Evolutionary conservation across 1,139 yeast genomes (phyloP).

Genomic region (Geotrichum restrictum): DNA sequence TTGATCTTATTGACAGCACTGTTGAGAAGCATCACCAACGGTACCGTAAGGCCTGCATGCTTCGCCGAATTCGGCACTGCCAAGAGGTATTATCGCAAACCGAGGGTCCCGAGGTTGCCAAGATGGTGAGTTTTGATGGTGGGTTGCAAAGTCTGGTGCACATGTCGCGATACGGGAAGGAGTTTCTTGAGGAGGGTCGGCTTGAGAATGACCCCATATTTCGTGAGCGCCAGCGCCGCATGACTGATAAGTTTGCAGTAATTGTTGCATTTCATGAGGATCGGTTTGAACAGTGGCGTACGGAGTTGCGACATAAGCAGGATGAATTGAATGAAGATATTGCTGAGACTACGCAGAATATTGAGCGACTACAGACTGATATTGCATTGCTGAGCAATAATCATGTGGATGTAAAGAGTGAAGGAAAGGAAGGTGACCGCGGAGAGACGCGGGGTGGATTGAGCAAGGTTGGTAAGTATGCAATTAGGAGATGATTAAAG

Average conservation of each 20-base stretch:
- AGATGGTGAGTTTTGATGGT: slow-evolving; percentile 30
- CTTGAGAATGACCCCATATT: slow-evolving; percentile 49
- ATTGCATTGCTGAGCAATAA: slow-evolving; percentile 12
- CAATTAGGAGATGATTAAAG: slow-evolving; percentile 11
- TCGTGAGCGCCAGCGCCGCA: slow-evolving; percentile 45
- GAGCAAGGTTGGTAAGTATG: slow-evolving; percentile 17
- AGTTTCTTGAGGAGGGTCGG: slow-evolving; percentile 41
- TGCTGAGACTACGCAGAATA: slow-evolving; percentile 27
- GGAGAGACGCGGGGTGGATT: slow-evolving; percentile 7
- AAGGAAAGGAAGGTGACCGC: slow-evolving; percentile 10
- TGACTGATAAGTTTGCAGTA: slow-evolving; percentile 49
- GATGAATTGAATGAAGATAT: slow-evolving; percentile 54
- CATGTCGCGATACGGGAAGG: slow-evolving; percentile 43
- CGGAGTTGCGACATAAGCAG: slow-evolving; percentile 55
- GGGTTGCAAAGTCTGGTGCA: slow-evolving; percentile 38
- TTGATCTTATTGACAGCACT: slow-evolving; percentile 76
- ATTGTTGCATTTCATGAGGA: slow-evolving; percentile 53
- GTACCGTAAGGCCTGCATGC: slow-evolving; percentile 67
- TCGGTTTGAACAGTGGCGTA: slow-evolving; percentile 64
- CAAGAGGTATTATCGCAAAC: slow-evolving; percentile 44
- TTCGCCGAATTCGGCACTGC: slow-evolving; percentile 61
- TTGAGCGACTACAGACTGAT: slow-evolving; percentile 16
- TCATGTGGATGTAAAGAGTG: background rate
- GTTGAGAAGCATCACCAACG: slow-evolving; percentile 79
- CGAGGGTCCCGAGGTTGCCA: slow-evolving; percentile 23